A percentile compares a stretch with the other conserved stretches of the same genome.
phyloP scores from a whole-genome alignment of 495 filamentous ascomycete species.

The Elasticomyces elasticus region DNA sequence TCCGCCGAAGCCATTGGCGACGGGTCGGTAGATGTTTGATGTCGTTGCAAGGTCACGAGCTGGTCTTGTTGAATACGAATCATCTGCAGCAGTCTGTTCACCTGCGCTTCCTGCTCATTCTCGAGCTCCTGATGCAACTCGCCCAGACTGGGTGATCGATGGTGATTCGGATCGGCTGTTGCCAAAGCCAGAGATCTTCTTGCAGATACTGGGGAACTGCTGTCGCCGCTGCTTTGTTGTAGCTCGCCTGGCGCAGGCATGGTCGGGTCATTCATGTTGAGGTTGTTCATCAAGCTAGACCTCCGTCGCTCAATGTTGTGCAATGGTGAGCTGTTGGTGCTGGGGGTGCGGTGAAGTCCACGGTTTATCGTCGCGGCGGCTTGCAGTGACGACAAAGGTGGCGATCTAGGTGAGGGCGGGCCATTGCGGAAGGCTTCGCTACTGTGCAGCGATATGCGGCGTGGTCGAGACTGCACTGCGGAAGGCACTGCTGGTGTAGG shows the following conservation, averaged over 20 bases:
- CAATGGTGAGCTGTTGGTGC: conserved; percentile 39
- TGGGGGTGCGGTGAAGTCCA: conserved; percentile 54
- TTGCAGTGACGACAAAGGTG: conserved; percentile 55
- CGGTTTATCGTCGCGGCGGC: conserved; percentile 57
- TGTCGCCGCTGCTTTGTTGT: conserved; percentile 20
- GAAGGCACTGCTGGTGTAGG: conserved; percentile 38
- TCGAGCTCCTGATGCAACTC: conserved; percentile 93
- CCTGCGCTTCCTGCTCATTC: conserved; percentile 90
- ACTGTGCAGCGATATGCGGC: conserved; percentile 27
- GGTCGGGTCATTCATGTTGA: conserved; percentile 59
- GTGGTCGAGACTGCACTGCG: conserved; percentile 25
- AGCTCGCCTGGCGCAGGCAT: conserved; percentile 55
- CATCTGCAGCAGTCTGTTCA: conserved; percentile 83
- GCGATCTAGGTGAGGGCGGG: conserved; percentile 39
- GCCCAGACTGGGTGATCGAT: conserved; percentile 70
- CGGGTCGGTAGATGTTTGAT: conserved; percentile 1
- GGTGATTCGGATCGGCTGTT: conserved; percentile 32
- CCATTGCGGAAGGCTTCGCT: neutral
- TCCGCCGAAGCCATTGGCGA: conserved; percentile 35
- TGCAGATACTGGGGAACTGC: conserved; percentile 31
- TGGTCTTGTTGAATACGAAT: conserved; percentile 82
- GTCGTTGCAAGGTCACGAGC: conserved; percentile 44
- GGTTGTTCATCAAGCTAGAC: conserved; percentile 61
- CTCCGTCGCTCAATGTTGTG: conserved; percentile 41
- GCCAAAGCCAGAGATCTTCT: conserved; percentile 5